phyloP scores from a whole-genome alignment of 768 basidiomycete genomes.

The Auriculariales sp. region DNA sequence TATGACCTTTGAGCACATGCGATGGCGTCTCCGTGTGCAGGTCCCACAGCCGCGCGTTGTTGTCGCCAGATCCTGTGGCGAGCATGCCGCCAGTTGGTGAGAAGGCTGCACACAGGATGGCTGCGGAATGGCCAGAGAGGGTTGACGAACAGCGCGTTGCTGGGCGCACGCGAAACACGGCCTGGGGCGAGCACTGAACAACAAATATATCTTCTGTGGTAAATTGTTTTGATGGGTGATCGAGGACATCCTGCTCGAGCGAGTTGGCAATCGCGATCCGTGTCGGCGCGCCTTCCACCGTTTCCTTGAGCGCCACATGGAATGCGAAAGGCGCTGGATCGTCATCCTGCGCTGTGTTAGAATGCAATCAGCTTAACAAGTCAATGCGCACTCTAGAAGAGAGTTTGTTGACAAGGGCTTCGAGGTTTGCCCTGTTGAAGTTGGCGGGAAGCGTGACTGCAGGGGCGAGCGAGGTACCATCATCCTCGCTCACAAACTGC shows the following conservation, averaged over 20 bases:
- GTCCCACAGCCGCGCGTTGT: constrained; percentile 87
- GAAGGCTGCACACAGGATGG: constrained; percentile 90
- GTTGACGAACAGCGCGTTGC: constrained; percentile 92
- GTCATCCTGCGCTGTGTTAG: constrained; percentile 37
- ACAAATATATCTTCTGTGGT: constrained; percentile 79
- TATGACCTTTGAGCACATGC: constrained; percentile 74
- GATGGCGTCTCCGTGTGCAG: constrained; percentile 85
- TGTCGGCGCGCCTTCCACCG: constrained; percentile 41
- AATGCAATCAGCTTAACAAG: neutral
- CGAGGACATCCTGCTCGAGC: constrained; percentile 66
- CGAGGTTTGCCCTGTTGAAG: constrained; percentile 67
- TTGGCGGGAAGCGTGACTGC: constrained; percentile 83
- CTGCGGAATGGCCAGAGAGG: constrained; percentile 77
- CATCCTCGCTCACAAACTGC: constrained; percentile 84
- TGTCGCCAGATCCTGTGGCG: constrained; percentile 93
- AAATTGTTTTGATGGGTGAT: constrained; percentile 54
- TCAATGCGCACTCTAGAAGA: constrained; percentile 44
- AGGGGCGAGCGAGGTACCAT: constrained; percentile 69
- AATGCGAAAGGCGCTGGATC: constrained; percentile 90
- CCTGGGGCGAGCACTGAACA: constrained; percentile 86
- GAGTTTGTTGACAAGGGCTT: constrained; percentile 80
- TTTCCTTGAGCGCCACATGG: constrained; percentile 60
- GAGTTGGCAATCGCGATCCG: constrained; percentile 76
- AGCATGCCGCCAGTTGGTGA: constrained; percentile 85
- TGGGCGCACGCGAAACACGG: constrained; percentile 85